Percentiles rank a stretch among this genome's conserved stretches.
Conservation (phyloP, 1,284 basidiomycete species). For the Chondrostereum purpureum region DNA sequence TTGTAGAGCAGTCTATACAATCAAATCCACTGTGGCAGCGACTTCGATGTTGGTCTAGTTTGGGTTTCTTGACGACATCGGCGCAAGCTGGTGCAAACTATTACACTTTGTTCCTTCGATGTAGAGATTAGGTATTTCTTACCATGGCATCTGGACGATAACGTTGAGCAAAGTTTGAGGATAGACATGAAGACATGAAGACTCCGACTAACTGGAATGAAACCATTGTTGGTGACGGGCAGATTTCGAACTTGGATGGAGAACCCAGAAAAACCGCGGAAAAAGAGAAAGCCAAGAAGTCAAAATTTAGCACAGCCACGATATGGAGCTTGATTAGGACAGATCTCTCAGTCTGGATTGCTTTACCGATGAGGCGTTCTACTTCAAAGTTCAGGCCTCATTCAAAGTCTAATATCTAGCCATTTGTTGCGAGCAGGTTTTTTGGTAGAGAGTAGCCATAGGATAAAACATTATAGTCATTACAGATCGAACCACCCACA, state of each 20-base stretch:
- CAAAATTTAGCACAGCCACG: background rate
- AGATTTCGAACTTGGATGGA: too few species aligned
- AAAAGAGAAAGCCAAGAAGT: background rate
- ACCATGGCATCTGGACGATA: conserved; percentile 46
- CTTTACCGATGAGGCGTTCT: background rate
- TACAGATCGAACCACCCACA: background rate
- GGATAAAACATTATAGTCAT: too few species aligned
- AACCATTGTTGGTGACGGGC: conserved; percentile 25
- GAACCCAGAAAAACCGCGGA: too few species aligned
- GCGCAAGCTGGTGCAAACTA: conserved; percentile 53
- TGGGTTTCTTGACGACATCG: conserved; percentile 89
- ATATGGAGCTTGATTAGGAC: background rate
- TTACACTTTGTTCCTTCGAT: conserved; percentile 30
- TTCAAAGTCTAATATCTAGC: too few species aligned
- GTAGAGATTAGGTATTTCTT: background rate
- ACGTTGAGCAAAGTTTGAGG: too few species aligned
- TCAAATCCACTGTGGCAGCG: conserved; percentile 68
- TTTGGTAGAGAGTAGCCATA: too few species aligned
- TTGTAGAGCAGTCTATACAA: conserved; percentile 83
- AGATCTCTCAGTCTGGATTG: background rate
- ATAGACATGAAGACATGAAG: conserved; percentile 4
- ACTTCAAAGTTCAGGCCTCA: too few species aligned
- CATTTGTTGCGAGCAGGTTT: too few species aligned
- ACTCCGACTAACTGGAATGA: conserved; percentile 34
- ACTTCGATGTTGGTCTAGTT: conserved; percentile 65